Conservation (phyloP, 2,329 filamentous ascomycete species). For the Xylariales sp. region DNA sequence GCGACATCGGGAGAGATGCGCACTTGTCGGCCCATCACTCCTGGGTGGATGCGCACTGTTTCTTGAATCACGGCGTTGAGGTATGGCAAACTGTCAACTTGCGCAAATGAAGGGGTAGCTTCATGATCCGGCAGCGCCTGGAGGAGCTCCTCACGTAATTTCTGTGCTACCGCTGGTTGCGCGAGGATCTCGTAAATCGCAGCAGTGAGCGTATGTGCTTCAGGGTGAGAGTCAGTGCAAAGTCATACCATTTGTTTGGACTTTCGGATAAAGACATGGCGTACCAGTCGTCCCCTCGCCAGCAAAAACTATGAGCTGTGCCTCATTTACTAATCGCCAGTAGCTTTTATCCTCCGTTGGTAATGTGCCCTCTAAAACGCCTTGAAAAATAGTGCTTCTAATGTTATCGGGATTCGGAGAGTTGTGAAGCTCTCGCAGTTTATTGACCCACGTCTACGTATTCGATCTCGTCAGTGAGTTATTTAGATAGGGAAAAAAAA, state of each 20-base stretch:
- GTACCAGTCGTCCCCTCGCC: conserved; percentile 38
- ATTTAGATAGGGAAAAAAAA: too few species aligned
- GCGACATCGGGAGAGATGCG: conserved; percentile 48
- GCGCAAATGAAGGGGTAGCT: conserved; percentile 21
- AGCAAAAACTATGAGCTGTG: conserved; percentile 32
- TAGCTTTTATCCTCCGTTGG: conserved; percentile 38
- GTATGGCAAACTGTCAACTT: conserved; percentile 49
- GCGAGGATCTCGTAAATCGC: conserved; percentile 37
- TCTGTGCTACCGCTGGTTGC: conserved; percentile 19
- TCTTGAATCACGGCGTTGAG: conserved; percentile 52
- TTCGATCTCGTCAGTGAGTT: too few species aligned
- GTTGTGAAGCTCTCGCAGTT: conserved; percentile 35
- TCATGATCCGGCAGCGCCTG: conserved; percentile 6
- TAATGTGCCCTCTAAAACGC: conserved; percentile 34
- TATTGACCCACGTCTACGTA: conserved; percentile 33
- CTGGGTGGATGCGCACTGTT: conserved; percentile 54
- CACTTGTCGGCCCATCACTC: conserved; percentile 47
- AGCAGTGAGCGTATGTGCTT: too few species aligned
- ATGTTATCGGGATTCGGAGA: conserved; percentile 33
- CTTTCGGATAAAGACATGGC: too few species aligned
- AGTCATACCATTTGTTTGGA: too few species aligned
- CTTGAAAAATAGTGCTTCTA: conserved; percentile 44
- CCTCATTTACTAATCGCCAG: conserved; percentile 30
- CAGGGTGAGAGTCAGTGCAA: too few species aligned
- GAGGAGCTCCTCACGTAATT: conserved; percentile 31